Base-by-base conservation (phyloP, 208 protist species). In the Wallacemonas rigidus region DNA sequence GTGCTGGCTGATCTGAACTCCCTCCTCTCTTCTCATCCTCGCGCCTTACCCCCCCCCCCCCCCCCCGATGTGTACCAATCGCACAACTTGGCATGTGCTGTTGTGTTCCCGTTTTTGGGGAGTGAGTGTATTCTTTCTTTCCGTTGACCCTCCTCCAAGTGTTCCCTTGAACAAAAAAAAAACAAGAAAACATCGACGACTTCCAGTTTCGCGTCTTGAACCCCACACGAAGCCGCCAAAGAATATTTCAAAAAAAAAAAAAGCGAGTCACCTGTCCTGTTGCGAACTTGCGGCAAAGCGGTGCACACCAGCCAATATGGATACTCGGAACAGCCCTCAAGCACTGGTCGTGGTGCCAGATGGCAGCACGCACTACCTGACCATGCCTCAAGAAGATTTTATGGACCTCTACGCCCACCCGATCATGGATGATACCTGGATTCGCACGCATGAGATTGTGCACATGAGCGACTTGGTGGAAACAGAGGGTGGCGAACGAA, bases 361-460 rank as follows among this genome's bases (percentile, higher is more conserved):
- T 62, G 75, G 76, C 17, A 56, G 51, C 41, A 64, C 79, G 40
- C 53, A 65, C 43, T 76, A 75, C 3, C 78, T 92, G 54, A 80
- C 78, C 9, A 87, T 93, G 75, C 88, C 91, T 3, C 69, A 83
- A 17, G 83, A 89, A 43, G 86, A 94, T 3, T 88, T 95, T 11
- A 76, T 88, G 15, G 79, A 76, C 12, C 69, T 88, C 36, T 90
- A 88, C 56, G 40, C 91, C 8, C 85, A 90, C 43, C 90, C 87
- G n/a, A 76, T 96, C 2, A 78, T 93, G 69, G 91, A 96, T 73
- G 91, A 96, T 76, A 89, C 81, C 7, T 96, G 91, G 91, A 89
- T 96, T 47, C 87, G 91, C 1, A 72, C 85, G 1, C 83, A 83
- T 14, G 82, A 93, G 41, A 77, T 94, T 55, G 87, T 94, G 11